A percentile compares a stretch with the other conserved stretches of the same genome.
Conservation (phyloP, 2,329 filamentous ascomycete genomes). For the Pseudogymnoascus sp. region DNA sequence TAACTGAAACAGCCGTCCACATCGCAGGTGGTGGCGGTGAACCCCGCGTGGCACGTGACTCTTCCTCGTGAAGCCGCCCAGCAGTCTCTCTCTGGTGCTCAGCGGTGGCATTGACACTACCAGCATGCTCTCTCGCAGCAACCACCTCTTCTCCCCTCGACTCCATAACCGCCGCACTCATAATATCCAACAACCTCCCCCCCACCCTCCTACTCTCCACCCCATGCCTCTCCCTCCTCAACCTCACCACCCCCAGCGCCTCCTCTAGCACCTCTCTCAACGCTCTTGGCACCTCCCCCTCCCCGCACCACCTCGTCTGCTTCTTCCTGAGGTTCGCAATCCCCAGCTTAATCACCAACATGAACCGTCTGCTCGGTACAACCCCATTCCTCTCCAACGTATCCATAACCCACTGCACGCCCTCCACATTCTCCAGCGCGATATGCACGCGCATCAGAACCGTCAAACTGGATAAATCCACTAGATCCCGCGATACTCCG, state of each 20-base stretch:
- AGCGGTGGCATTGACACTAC: neutral
- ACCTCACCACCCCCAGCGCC: slow-evolving; percentile 13
- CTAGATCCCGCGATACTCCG: slow-evolving; percentile 14
- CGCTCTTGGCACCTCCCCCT: neutral
- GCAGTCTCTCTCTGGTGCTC: neutral
- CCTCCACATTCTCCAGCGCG: slow-evolving; percentile 17
- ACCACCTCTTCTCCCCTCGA: neutral
- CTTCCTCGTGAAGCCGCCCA: neutral
- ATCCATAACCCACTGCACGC: slow-evolving; percentile 24
- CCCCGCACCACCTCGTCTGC: slow-evolving; percentile 12
- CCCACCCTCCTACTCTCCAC: slow-evolving; percentile 15
- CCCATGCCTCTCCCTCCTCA: slow-evolving; percentile 9
- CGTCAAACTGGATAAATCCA: slow-evolving; percentile 20
- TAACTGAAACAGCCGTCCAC: neutral
- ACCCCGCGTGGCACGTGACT: neutral
- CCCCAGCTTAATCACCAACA: slow-evolving; percentile 14
- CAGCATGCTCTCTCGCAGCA: no score
- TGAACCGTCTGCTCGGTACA: slow-evolving; percentile 21
- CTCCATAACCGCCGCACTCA: slow-evolving; percentile 8
- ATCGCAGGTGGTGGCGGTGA: neutral
- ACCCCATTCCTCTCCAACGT: slow-evolving; percentile 20
- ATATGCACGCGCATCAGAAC: slow-evolving; percentile 26
- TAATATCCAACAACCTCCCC: slow-evolving; percentile 20
- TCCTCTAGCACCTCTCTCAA: slow-evolving; percentile 10
- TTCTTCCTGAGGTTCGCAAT: neutral